A percentile compares a stretch with the other conserved stretches of the same genome.
Conservation (phyloP, 1,284 basidiomycete species). For the Moesziomyces parantarcticus region DNA sequence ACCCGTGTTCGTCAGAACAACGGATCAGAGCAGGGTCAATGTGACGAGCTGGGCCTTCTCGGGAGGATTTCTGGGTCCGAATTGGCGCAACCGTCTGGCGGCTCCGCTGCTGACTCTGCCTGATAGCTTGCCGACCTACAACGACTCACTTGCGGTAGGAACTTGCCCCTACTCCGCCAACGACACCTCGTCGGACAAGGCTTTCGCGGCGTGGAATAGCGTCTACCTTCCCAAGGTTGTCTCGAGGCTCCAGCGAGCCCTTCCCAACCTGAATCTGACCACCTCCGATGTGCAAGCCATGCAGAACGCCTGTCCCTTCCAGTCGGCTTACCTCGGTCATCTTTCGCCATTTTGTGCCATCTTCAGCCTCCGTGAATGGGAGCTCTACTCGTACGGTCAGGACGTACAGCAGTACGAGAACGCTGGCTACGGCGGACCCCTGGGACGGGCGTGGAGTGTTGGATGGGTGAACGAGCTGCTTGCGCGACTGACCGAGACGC, state of each 20-base stretch:
- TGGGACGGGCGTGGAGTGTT: conserved; percentile 20
- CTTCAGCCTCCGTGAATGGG: conserved; percentile 18
- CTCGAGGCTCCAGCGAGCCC: conserved; percentile 13
- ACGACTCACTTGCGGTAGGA: conserved; percentile 14
- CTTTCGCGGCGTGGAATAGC: conserved; percentile 22
- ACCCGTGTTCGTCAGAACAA: conserved; percentile 21
- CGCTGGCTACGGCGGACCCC: conserved; percentile 17
- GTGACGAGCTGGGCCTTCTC: conserved; percentile 21
- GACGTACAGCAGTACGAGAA: conserved; percentile 28
- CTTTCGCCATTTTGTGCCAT: conserved; percentile 28
- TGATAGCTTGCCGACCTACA: conserved; percentile 15
- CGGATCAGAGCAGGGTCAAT: conserved; percentile 23
- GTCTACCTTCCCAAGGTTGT: conserved; percentile 17
- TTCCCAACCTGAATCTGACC: conserved; percentile 22
- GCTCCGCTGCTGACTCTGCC: conserved; percentile 18
- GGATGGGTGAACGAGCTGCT: conserved; percentile 36
- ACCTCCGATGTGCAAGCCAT: conserved; percentile 19
- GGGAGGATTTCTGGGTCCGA: conserved; percentile 12
- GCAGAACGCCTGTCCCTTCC: conserved; percentile 29
- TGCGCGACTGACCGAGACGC: conserved; percentile 19
- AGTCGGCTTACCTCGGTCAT: conserved; percentile 19
- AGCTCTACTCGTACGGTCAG: conserved; percentile 26
- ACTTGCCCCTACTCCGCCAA: conserved; percentile 21
- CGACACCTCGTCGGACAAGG: conserved; percentile 20
- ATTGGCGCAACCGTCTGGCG: conserved; percentile 20